Evolutionary conservation across 2,329 filamentous ascomycete species (phyloP), one percentile per base, ranked within the genome.

Genomic region (Colletotrichum tropicale): DNA sequence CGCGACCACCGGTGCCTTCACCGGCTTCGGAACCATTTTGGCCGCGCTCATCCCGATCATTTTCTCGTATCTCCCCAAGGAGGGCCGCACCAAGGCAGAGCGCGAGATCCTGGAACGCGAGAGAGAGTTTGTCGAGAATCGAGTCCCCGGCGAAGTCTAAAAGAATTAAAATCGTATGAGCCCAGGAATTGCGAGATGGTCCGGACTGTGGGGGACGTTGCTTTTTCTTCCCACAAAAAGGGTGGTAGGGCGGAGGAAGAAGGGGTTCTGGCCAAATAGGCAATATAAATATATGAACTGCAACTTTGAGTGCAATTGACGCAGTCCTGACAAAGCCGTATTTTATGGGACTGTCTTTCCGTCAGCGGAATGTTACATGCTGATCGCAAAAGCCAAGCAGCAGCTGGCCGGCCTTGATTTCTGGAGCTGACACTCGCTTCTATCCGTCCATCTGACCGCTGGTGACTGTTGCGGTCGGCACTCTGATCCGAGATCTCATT

Each of bases 31-130:
- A 9, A 69, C 73, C 10, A 26, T 76, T 10, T 38, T 78, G n/a
- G 77, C 76, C 8, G 70, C 68, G 21, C 66, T 71, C 26, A 56
- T 77, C 24, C 78, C 78, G 12, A n/a, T 72, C 12, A 70, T 76
- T 12, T 78, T 77, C 58, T 77, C 77, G 66, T 75, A 69, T 13
- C 36, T 80, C 8, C 77, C 77, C 28, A 78, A 72, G 61, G 70
- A 79, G 12, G 77, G 76, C 6, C 28, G n/a, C 32, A 74, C 74
- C 64, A 75, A 52, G 75, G 66, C 64, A 16, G 71, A 77, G 67
- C 60, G 60, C 24, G 71, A 77, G 16, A 71, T 76, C 16, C 16
- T 75, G 61, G 71, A 62, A 34, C 52, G 75, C 71, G 71, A 67
- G 36, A 30, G 24, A 38, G 73, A 62, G 13, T 60, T 58, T 18